Conservation (phyloP, 2,329 filamentous ascomycete species). For the Cordyceps militaris region DNA sequence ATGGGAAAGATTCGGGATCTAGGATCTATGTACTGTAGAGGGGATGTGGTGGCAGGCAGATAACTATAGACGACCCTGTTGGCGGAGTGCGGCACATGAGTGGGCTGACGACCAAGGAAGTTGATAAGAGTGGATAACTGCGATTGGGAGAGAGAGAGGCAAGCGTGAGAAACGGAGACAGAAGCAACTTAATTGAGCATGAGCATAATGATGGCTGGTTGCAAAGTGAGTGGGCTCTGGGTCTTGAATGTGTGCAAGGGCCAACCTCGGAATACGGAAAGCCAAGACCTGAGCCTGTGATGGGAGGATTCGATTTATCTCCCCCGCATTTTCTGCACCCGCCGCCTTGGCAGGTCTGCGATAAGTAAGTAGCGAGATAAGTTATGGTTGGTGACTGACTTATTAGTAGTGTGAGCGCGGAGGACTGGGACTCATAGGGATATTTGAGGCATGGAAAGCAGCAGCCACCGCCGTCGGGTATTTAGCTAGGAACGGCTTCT, state of each 20-base stretch:
- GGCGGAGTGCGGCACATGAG: neutral
- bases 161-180: neutral
- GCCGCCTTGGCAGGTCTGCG: neutral
- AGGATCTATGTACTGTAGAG: too few relatives aligned
- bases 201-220: neutral
- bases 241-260: neutral
- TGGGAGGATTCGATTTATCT: constrained; percentile 1
- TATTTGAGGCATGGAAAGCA: neutral
- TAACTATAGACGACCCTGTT: neutral
- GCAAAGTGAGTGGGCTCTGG: neutral
- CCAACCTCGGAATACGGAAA: constrained; percentile 6
- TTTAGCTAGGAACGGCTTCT: neutral
- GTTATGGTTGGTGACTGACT: neutral
- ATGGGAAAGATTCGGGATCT: neutral
- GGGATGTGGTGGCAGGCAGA: neutral
- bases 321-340: neutral
- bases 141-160: neutral
- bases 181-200: neutral
- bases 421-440: neutral
- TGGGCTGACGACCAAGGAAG: neutral
- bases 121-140: neutral
- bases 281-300: neutral
- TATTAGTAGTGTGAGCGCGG: neutral
- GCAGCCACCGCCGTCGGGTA: neutral
- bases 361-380: neutral